Base-by-base conservation (phyloP, 768 basidiomycete species). In the Naganishia antarctica region DNA sequence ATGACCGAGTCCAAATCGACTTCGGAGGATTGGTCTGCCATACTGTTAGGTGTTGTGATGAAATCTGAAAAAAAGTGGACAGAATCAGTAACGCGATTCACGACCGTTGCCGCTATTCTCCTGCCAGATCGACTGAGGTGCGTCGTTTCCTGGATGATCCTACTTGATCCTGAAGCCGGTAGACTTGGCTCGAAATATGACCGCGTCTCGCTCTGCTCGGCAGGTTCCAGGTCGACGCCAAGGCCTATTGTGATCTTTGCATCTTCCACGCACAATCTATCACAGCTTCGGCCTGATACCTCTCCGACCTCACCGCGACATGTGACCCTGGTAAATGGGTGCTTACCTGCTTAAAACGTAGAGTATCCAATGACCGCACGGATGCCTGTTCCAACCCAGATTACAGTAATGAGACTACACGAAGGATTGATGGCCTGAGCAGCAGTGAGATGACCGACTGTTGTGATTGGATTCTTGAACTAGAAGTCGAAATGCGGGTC, bases 1-100 rank as follows among this genome's bases (percentile, higher is more conserved):
- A 99, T 98, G 82, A 99, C 91, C 79, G 91, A 93, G 83, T 99
- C 94, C 68, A 98, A 85, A 84, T 99, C 94, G 80, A 99, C 94
- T 79, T 97, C 94, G 76, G 87, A 74, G 16, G 73, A 70, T 68
- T 64, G 69, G 44, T 76, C 75, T 21, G 73, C 73, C 74, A 76
- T 77, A 26, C n/a, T 46, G 43, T 18, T 58, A 41, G 59, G 43
- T 34, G 28, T 29, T 28, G 3, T 26, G 28, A 28, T 1, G 31
- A 11, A 28, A n/a, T 5, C 48, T 32, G 25, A n/a, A 13, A 57
- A 7, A 25, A 23, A 26, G n/a, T n/a, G n/a, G n/a, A n/a, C n/a
- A n/a, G n/a, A n/a, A n/a, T n/a, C n/a, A n/a, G n/a, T n/a, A n/a
- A n/a, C n/a, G n/a, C n/a, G n/a, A n/a, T n/a, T n/a, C n/a, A n/a